Conservation (phyloP, 2,329 filamentous ascomycete genomes). For the Sclerotinia nivalis region DNA sequence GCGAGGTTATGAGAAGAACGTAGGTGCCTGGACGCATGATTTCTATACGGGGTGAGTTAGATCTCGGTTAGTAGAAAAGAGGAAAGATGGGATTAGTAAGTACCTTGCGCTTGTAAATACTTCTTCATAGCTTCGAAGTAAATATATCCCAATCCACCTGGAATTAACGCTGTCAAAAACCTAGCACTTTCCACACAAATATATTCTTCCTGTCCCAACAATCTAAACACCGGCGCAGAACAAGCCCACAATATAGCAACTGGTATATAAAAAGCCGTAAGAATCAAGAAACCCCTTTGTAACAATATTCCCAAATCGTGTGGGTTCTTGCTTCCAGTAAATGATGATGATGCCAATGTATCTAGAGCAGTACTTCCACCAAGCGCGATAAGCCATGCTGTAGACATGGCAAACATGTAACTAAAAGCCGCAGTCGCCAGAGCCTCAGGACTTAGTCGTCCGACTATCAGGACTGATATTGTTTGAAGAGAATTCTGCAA, state of each 20-base stretch:
- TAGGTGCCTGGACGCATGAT: slow-evolving; percentile 84
- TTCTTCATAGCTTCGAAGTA: slow-evolving; percentile 88
- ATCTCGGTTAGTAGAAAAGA: slow-evolving; percentile 40
- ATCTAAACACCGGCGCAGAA: slow-evolving; percentile 71
- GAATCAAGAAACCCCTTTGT: slow-evolving; percentile 72
- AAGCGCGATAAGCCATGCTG: slow-evolving; percentile 82
- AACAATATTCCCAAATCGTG: slow-evolving; percentile 76
- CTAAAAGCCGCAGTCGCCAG: slow-evolving; percentile 82
- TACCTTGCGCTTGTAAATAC: slow-evolving; percentile 84
- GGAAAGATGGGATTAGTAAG: slow-evolving; percentile 53
- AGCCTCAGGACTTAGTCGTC: slow-evolving; percentile 75
- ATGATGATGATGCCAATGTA: slow-evolving; percentile 79
- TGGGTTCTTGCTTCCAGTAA: slow-evolving; percentile 77
- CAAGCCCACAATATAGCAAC: slow-evolving; percentile 73
- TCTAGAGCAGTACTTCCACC: slow-evolving; percentile 86
- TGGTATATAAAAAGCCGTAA: slow-evolving; percentile 70
- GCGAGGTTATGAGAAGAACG: slow-evolving; percentile 78
- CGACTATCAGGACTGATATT: slow-evolving; percentile 76
- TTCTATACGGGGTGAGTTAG: slow-evolving; percentile 31
- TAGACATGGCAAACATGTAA: slow-evolving; percentile 93
- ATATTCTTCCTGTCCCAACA: slow-evolving; percentile 74
- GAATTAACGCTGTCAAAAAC: slow-evolving; percentile 73
- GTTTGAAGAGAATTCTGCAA: slow-evolving; percentile 86
- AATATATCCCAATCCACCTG: slow-evolving; percentile 81
- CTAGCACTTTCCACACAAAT: slow-evolving; percentile 72